A percentile compares a stretch with the other conserved stretches of the same genome.
phyloP scores from a whole-genome alignment of 768 basidiomycete genomes.

The Lentinus tigrinus region DNA sequence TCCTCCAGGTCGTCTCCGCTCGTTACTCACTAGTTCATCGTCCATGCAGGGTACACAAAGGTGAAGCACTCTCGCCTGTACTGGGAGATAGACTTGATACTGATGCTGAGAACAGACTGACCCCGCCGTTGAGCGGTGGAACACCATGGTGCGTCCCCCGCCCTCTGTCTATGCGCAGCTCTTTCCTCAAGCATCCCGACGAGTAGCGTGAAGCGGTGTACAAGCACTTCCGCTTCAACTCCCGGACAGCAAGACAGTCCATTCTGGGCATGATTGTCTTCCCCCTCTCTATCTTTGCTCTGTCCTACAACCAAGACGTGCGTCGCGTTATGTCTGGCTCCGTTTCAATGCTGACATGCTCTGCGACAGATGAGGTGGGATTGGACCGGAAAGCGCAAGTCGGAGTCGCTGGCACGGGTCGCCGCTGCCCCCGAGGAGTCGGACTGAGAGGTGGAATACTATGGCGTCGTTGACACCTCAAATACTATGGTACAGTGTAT shows the following conservation, averaged over 20 bases:
- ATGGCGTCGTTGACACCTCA: neutral
- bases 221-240: slow-evolving; percentile 79
- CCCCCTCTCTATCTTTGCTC: slow-evolving; percentile 53
- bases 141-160: slow-evolving; percentile 45
- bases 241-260: slow-evolving; percentile 56
- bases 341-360: neutral
- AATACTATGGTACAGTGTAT: slow-evolving; percentile 12
- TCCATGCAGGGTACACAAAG: slow-evolving; percentile 54
- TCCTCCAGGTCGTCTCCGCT: neutral
- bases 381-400: slow-evolving; percentile 52
- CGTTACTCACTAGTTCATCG: neutral
- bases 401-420: slow-evolving; percentile 35
- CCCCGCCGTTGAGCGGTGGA: slow-evolving; percentile 59
- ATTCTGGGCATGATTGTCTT: slow-evolving; percentile 63
- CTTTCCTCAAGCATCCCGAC: neutral
- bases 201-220: slow-evolving; percentile 81
- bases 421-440: slow-evolving; percentile 22
- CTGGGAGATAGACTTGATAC: neutral
- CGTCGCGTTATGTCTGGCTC: slow-evolving; percentile 16
- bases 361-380: slow-evolving; percentile 49
- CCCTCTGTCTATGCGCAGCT: neutral
- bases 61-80: slow-evolving; percentile 28
- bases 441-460: slow-evolving; percentile 13
- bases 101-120: slow-evolving; percentile 32
- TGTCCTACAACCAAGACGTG: slow-evolving; percentile 42